Evolutionary conservation across 225 moss, liverwort and hornwort species (phyloP).

Genomic region (Antitrichia curtipendula): DNA sequence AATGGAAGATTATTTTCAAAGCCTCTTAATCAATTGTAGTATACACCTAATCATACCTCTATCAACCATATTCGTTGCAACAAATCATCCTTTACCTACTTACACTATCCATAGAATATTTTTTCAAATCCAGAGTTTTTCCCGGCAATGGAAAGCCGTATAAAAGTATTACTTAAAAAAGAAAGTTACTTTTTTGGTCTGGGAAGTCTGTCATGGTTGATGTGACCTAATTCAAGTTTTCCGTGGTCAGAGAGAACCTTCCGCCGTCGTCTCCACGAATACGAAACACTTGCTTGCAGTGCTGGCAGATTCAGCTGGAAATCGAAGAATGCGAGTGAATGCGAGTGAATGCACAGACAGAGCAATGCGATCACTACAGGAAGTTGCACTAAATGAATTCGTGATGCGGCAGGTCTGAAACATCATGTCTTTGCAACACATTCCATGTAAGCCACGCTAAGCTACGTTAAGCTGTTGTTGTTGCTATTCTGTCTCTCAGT

Average conservation of each 20-base stretch:
- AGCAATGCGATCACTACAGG: not conserved
- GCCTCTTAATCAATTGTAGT: not conserved
- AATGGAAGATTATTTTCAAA: not conserved
- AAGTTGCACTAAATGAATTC: not conserved
- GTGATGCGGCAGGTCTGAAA: not conserved
- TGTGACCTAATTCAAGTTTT: not conserved
- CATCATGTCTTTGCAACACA: not conserved
- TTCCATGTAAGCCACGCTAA: not conserved
- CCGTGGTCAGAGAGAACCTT: not conserved
- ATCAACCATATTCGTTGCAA: accelerated
- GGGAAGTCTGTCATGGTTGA: not conserved
- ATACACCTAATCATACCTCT: accelerated
- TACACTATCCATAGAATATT: not conserved
- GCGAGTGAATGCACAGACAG: not conserved
- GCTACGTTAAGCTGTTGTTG: not conserved
- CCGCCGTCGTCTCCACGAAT: not conserved
- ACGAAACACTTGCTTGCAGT: not conserved
- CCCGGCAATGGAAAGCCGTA: not conserved
- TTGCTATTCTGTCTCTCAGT: not conserved
- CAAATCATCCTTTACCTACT: not conserved
- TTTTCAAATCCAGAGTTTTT: not conserved
- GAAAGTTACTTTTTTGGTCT: not conserved
- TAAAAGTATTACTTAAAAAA: too few relatives aligned
- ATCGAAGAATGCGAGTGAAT: not conserved
- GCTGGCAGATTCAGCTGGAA: not conserved